Conservation (phyloP, 495 filamentous ascomycete species). For the Pyronema omphalodes region DNA sequence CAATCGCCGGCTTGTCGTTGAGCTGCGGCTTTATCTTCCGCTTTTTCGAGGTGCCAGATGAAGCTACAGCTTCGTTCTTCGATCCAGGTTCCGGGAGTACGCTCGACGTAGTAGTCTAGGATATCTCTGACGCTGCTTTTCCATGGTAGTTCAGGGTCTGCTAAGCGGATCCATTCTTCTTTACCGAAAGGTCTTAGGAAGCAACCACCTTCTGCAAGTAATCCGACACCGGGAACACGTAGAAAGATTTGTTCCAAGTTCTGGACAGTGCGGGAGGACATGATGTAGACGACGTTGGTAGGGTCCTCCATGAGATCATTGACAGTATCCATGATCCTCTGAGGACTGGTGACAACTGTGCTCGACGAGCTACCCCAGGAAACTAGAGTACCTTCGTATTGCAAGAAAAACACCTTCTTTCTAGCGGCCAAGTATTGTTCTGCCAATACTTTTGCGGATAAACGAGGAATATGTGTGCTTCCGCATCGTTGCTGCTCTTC, state of each 20-base stretch:
- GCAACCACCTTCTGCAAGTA: constrained; percentile 86
- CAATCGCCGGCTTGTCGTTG: constrained; percentile 64
- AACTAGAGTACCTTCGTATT: constrained; percentile 82
- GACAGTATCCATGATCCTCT: constrained; percentile 60
- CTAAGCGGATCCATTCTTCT: constrained; percentile 53
- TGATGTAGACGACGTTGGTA: constrained; percentile 75
- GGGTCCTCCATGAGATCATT: constrained; percentile 61
- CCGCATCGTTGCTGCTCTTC: constrained; percentile 67
- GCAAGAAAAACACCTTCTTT: constrained; percentile 65
- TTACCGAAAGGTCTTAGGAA: constrained; percentile 56
- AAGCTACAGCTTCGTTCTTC: constrained; percentile 74
- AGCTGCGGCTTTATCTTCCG: constrained; percentile 55
- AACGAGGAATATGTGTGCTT: constrained; percentile 63
- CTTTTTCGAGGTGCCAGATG: constrained; percentile 69
- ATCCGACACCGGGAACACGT: constrained; percentile 53
- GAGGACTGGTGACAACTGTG: constrained; percentile 65
- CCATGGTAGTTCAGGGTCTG: constrained; percentile 56
- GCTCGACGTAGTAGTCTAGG: constrained; percentile 69
- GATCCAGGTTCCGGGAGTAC: constrained; percentile 68
- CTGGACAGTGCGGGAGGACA: constrained; percentile 68
- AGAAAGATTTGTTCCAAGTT: constrained; percentile 75
- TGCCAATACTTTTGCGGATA: constrained; percentile 44
- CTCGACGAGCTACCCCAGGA: constrained; percentile 61
- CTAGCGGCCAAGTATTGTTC: constrained; percentile 44
- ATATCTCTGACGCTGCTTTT: constrained; percentile 59